Base-by-base conservation (phyloP, 139 green algal genomes). In the Chlorella sp. region DNA sequence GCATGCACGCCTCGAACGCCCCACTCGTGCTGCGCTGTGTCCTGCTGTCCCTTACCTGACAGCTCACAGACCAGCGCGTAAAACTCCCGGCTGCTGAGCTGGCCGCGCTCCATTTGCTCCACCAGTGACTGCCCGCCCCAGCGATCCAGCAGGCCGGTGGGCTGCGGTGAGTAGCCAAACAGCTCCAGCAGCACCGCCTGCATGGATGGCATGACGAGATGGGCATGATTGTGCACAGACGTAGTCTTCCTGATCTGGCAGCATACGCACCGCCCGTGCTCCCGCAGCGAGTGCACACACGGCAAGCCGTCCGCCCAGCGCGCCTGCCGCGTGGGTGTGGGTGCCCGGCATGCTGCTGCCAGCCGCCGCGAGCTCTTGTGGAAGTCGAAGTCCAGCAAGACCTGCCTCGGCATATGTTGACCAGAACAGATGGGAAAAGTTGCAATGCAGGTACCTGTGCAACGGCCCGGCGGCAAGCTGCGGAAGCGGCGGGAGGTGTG, bases 81-180 rank as follows among this genome's bases (percentile, higher is more conserved):
- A 58, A 84, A 84, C 64, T 76, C 26, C 14, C 1, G 28, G 79
- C 24, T 54, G 79, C 44, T 76, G 24, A 84, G 44, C 64, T 68
- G 43, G 43, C 79, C 79, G 1, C 79, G 79, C 79, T 84, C 79
- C 64, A 84, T 34, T 34, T 84, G 79, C 79, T 84, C 79, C 22
- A 84, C 64, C 64, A 84, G 64, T 9, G 79, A 84, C 11, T 26
- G 19, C 1, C 77, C 77, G 3, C 56, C 77, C 77, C 77, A 83
- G 22, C 40, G 8, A 9, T 51, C 79, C 65, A 76, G 65, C 64
- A 76, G 43, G 13, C 64, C 79, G 0, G n/a, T 54, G 64, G 79
- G 40, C 26, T 80, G 46, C n/a, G 65, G 34, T 22, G 64, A 38
- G 22, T 84, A 65, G 17, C 79, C 79, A 67, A 84, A 77, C 30